These are phyloP conservation scores for Kodamaea restingae DNA, from an alignment of 805 yeast species.

Conservation along the genomic window DNA sequence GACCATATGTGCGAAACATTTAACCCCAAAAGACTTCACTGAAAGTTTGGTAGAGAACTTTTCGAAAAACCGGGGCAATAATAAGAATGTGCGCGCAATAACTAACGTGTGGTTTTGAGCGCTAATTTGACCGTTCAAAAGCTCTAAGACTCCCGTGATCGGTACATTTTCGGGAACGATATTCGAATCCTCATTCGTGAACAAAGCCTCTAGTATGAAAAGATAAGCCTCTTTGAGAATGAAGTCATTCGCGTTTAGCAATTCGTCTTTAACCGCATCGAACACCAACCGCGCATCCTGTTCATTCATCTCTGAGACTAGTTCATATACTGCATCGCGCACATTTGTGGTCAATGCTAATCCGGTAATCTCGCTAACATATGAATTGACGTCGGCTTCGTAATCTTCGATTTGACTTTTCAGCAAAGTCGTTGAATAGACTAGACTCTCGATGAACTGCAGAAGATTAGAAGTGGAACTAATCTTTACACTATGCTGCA, in stretches of 20 bases:
- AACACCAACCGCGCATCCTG: constrained; percentile 28
- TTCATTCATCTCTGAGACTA: constrained; percentile 46
- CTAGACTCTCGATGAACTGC: constrained; percentile 3
- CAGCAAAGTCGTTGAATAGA: constrained; percentile 41
- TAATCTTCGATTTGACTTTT: constrained; percentile 44
- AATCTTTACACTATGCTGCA: constrained; percentile 23
- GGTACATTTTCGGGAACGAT: constrained; percentile 9
- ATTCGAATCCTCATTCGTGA: constrained; percentile 37
- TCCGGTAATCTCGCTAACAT: constrained; percentile 72
- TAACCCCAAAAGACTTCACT: constrained; percentile 29
- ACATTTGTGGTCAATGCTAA: constrained; percentile 47
- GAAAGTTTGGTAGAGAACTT: constrained; percentile 41
- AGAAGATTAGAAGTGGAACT: constrained; percentile 13
- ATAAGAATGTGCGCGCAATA: constrained; percentile 45
- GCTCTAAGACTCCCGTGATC: constrained; percentile 10
- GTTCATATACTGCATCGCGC: constrained; percentile 60
- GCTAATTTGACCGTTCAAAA: constrained; percentile 8
- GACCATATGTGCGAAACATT: constrained; percentile 23
- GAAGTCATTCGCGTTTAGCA: constrained; percentile 18
- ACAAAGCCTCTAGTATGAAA: constrained; percentile 38
- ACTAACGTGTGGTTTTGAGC: constrained; percentile 28
- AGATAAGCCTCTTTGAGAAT: constrained; percentile 37
- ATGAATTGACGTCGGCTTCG: constrained; percentile 59
- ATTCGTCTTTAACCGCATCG: background rate
- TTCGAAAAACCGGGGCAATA: constrained; percentile 55